phyloP scores from a whole-genome alignment of 2,329 filamentous ascomycete genomes.

The Penicillium sp. region DNA sequence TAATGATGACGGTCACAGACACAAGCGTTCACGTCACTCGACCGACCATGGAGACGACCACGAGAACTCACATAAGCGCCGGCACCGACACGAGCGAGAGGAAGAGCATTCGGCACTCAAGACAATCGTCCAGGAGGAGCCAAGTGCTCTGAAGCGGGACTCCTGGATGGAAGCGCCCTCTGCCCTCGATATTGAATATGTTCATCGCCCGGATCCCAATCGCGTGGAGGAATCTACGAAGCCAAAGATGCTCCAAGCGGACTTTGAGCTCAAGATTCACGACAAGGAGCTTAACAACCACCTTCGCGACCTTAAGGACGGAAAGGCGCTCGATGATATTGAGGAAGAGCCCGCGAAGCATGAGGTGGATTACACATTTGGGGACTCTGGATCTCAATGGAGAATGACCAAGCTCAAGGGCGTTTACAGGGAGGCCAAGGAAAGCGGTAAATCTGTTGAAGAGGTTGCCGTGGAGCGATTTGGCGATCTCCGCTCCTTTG shows the following conservation, averaged over 20 bases:
- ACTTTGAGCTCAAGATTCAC: conserved; percentile 75
- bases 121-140: conserved; percentile 50
- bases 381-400: conserved; percentile 89
- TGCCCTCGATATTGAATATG: conserved; percentile 80
- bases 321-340: conserved; percentile 61
- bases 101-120: conserved; percentile 43
- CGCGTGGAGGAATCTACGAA: conserved; percentile 53
- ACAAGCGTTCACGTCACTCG: conserved; percentile 69
- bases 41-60: conserved; percentile 58
- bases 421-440: conserved; percentile 79
- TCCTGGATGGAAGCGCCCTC: conserved; percentile 94
- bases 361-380: conserved; percentile 81
- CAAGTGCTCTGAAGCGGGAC: conserved; percentile 68
- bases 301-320: conserved; percentile 65
- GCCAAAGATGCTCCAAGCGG: conserved; percentile 55
- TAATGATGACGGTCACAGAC: conserved; percentile 62
- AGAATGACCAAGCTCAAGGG: conserved; percentile 93
- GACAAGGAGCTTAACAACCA: conserved; percentile 80
- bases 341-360: conserved; percentile 61
- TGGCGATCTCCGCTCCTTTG: conserved; percentile 81
- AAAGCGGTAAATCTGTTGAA: conserved; percentile 74
- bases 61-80: conserved; percentile 56
- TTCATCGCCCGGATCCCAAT: conserved; percentile 66
- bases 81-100: conserved; percentile 52
- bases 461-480: conserved; percentile 83